Percentiles rank a stretch among this genome's conserved stretches.
Conservation (phyloP, 441 rosid species). For the Populus hybrid region DNA sequence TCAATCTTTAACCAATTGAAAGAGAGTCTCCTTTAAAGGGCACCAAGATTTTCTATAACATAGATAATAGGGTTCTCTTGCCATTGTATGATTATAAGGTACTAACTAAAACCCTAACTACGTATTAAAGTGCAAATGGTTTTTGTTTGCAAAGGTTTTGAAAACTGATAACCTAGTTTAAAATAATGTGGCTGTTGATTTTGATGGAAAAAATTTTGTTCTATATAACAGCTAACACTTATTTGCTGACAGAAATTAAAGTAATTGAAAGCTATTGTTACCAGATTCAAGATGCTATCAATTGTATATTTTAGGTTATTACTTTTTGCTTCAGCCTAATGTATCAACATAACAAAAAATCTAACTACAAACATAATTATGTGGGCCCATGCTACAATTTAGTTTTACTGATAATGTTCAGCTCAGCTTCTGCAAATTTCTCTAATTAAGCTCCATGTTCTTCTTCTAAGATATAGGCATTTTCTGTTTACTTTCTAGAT, state of each 20-base stretch:
- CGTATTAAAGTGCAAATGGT: neutral
- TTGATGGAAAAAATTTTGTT: neutral
- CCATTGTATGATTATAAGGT: neutral
- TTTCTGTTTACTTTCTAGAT: conserved; percentile 36
- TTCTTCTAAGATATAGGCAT: neutral
- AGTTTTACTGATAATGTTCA: neutral
- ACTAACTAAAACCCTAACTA: neutral
- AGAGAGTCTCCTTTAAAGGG: neutral
- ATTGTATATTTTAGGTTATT: neutral
- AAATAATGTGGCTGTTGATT: neutral
- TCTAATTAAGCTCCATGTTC: neutral
- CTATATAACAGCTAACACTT: neutral
- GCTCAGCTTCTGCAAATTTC: neutral
- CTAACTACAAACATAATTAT: neutral
- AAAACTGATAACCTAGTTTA: neutral
- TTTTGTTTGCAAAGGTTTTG: neutral
- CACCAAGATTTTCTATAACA: neutral
- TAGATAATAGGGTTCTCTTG: neutral
- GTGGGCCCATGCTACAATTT: neutral
- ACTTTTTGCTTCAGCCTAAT: neutral
- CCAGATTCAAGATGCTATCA: neutral
- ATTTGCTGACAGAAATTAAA: neutral
- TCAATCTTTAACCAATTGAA: neutral
- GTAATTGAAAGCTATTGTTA: neutral
- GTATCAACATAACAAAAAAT: neutral